Evolutionary conservation across 768 basidiomycete species (phyloP), one percentile per base, ranked within the genome.

Genomic region (Heimioporus sp.): DNA sequence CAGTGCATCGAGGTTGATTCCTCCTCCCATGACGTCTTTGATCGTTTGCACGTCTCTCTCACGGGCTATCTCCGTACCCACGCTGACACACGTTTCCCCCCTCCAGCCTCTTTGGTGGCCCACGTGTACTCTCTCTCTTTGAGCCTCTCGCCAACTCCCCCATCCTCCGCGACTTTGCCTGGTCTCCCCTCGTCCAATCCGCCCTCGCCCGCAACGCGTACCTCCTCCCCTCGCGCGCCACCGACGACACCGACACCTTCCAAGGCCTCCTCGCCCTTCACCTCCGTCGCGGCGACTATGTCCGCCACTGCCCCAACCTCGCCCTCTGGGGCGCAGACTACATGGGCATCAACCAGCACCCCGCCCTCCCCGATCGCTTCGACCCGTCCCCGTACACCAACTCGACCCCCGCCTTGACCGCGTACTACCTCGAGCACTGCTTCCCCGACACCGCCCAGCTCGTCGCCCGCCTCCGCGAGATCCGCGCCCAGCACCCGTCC

Each of bases 221-320:
- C 66, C 57, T 72, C n/a, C 63, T 79, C 21, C 76, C 72, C 16
- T 70, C 72, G 9, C 58, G 59, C 28, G 63, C 69, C 16, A 65
- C 62, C 35, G 49, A 58, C 30, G 62, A 60, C 11, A 45, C 48
- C 5, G 39, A 60, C 36, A 65, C 68, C 10, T 66, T 80, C 20
- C 58, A 66, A 2, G 78, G 76, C 3, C 69, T 82, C 7, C 60
- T 85, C 12, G 83, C 83, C 1, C 51, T 84, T 9, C 82, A 85
- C 47, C 70, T 84, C 38, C 76, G 82, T 0, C 71, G 81, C 1
- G 83, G 83, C 6, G 83, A 85, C 53, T 85, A 78, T 58, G 73
- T 78, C 38, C 76, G 82, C 0, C 82, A 83, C 56, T 84, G 83
- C 54, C 69, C 71, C 2, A 76, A 78, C 36, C 73, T 84, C 34